Conservation (phyloP, 2,329 filamentous ascomycete species). For the Trichoderma cornu-damae region DNA sequence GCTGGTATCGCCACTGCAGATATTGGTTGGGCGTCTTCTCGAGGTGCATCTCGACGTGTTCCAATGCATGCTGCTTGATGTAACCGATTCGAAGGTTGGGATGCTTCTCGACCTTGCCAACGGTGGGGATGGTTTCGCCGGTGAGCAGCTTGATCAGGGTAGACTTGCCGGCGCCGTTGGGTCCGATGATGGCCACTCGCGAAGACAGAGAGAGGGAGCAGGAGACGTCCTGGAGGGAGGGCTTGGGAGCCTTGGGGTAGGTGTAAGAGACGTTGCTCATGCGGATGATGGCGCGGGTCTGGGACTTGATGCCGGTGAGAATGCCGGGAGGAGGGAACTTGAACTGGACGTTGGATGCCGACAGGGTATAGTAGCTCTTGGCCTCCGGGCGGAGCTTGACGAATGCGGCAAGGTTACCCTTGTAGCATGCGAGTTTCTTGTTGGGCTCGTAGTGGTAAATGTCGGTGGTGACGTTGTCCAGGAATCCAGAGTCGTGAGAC, state of each 20-base stretch:
- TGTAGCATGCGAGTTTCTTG: slow-evolving; percentile 89
- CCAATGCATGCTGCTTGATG: slow-evolving; percentile 98
- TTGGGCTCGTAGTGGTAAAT: slow-evolving; percentile 96
- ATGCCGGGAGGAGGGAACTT: slow-evolving; percentile 97
- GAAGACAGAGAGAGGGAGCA: slow-evolving; percentile 85
- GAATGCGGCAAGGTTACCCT: slow-evolving; percentile 76
- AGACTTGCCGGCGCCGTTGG: slow-evolving; percentile 96
- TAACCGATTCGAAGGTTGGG: slow-evolving; percentile 98
- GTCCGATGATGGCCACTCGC: slow-evolving; percentile 90
- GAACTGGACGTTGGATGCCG: slow-evolving; percentile 83
- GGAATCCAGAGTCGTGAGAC: slow-evolving; percentile 94
- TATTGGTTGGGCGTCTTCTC: slow-evolving; percentile 99
- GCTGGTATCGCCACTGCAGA: slow-evolving; percentile 95
- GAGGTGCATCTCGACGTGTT: slow-evolving; percentile 99
- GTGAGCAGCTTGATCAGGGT: slow-evolving; percentile 97
- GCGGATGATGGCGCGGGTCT: slow-evolving; percentile 87
- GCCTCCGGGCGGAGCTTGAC: slow-evolving; percentile 88
- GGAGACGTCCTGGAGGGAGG: slow-evolving; percentile 81
- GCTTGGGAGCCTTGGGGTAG: slow-evolving; percentile 86
- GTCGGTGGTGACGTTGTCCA: slow-evolving; percentile 96
- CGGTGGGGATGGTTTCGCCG: slow-evolving; percentile 78
- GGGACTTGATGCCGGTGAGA: slow-evolving; percentile 88
- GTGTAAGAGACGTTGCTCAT: slow-evolving; percentile 89
- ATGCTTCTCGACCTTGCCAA: slow-evolving; percentile 92
- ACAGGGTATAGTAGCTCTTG: slow-evolving; percentile 97